Percentiles rank a stretch among this genome's conserved stretches.
Evolutionary conservation across 306 rosid species (phyloP).

Genomic region (Begonia fuchsioides): DNA sequence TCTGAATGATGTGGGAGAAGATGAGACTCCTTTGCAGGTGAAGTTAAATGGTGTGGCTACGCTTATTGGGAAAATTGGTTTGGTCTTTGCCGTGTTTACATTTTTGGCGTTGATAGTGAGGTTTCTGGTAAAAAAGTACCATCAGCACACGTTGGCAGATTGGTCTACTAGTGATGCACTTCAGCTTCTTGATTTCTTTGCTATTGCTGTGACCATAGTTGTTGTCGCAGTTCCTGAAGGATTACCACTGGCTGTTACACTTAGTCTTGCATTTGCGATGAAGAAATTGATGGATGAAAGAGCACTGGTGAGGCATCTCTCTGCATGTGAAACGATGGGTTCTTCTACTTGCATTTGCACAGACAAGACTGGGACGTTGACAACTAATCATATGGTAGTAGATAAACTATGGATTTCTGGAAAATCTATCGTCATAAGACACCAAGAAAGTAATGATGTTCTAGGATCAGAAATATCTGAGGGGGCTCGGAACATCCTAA

Average conservation of each 20-base stretch:
- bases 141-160: constrained; percentile 27
- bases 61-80: constrained; percentile 85
- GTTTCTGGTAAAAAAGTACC: constrained; percentile 41
- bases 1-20: constrained; percentile 81
- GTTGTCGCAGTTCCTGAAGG: constrained; percentile 99
- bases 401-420: constrained; percentile 53
- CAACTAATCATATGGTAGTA: constrained; percentile 86
- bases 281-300: constrained; percentile 70
- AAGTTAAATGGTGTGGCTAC: constrained; percentile 95
- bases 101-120: constrained; percentile 50
- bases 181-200: constrained; percentile 61
- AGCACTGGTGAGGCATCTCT: constrained; percentile 92
- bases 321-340: constrained; percentile 99
- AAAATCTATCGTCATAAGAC: constrained; percentile 27
- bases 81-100: constrained; percentile 65
- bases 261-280: constrained; percentile 99
- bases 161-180: constrained; percentile 78
- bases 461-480: constrained; percentile 40
- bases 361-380: constrained; percentile 89
- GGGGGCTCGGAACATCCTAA: constrained; percentile 32
- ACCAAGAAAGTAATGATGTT: constrained; percentile 25
- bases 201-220: constrained; percentile 79
- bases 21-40: constrained; percentile 97
- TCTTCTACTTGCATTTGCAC: constrained; percentile 92
- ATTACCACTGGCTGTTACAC: constrained; percentile 88